Evolutionary conservation across 768 basidiomycete species (phyloP).

Genomic region (Tremella yokohamensis): DNA sequence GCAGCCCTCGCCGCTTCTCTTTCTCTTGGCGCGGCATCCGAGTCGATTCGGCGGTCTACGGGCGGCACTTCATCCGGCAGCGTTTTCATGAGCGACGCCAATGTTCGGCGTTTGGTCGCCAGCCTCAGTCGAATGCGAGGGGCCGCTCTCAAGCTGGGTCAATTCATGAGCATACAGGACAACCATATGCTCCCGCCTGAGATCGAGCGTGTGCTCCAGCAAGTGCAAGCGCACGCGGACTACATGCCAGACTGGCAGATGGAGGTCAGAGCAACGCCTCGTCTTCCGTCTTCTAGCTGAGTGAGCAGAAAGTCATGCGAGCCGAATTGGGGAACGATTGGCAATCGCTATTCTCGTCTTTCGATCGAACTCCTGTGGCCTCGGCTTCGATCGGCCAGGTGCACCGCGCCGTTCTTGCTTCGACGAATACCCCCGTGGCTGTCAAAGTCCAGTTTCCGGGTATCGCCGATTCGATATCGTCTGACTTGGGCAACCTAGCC

Average conservation of each 20-base stretch:
- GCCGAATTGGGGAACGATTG: slow-evolving; percentile 73
- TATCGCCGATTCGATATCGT: slow-evolving; percentile 77
- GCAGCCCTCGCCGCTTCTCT: slow-evolving; percentile 86
- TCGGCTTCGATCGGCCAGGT: slow-evolving; percentile 98
- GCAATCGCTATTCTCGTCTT: slow-evolving; percentile 65
- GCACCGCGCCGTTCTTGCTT: slow-evolving; percentile 66
- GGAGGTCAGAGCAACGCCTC: slow-evolving; percentile 60
- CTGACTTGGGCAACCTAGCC: slow-evolving; percentile 80
- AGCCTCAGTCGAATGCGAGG: slow-evolving; percentile 95
- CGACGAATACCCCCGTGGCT: slow-evolving; percentile 50
- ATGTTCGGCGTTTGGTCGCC: slow-evolving; percentile 79
- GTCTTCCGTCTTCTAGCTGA: background rate
- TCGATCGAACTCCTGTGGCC: slow-evolving; percentile 83
- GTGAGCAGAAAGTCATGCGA: slow-evolving; percentile 63
- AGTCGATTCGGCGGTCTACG: slow-evolving; percentile 68
- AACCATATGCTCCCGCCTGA: slow-evolving; percentile 82
- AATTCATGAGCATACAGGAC: slow-evolving; percentile 98
- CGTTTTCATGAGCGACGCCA: slow-evolving; percentile 84
- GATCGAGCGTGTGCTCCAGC: slow-evolving; percentile 78
- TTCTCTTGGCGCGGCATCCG: slow-evolving; percentile 81
- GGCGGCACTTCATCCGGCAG: slow-evolving; percentile 51
- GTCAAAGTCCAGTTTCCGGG: slow-evolving; percentile 93
- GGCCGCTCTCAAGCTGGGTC: slow-evolving; percentile 91
- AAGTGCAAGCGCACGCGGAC: slow-evolving; percentile 91
- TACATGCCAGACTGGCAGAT: slow-evolving; percentile 99